Base-by-base conservation (phyloP, 2,329 filamentous ascomycete species). In the Cladosporium sp. region DNA sequence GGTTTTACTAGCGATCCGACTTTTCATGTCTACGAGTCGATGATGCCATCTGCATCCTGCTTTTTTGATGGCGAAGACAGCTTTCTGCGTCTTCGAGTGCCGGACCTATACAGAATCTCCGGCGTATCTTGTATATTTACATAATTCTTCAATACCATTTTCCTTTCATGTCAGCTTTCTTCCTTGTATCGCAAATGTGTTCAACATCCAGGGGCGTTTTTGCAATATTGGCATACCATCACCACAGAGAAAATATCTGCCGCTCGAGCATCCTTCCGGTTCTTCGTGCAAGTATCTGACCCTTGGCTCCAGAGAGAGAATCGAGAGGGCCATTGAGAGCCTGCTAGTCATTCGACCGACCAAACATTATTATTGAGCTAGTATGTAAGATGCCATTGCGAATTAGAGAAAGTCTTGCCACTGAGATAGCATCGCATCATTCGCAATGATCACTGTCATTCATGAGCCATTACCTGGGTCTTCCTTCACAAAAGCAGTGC, bases 31-130 rank as follows among this genome's bases (percentile, higher is more conserved):
- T 60, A 60, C 57, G 57, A 60, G 44, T 49, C 57, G 37, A 60
- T n/a, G 57, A 60, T 60, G 57, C 57, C 31, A 29, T 49, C 35
- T 60, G 37, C 57, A 60, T 60, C 57, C 26, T 46, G 37, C 37
- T 28, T 37, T 40, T 57, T 29, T 29, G 52, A 33, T 53, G 55
- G 55, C 3, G 55, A 28, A 40, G 33, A 57, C 28, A 49, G 14
- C 44, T 16, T 29, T 60, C 16, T 10, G 37, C 4, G 57, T 60
- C 52, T 55, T 55, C 52, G 29, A 46, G 52, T 21, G n/a, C 28
- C 14, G 52, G 52, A 31, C 28, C 29, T 31, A 55, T 14, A 33
- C 26, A 55, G n/a, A 46, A 10, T 31, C 52, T 29, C 28, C 18
- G 31, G 16, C 23, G 26, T 49, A n/a, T 60, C 37, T 60, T 44